Evolutionary conservation across 2,329 filamentous ascomycete species (phyloP).

Genomic region (Macrophomina tecta): DNA sequence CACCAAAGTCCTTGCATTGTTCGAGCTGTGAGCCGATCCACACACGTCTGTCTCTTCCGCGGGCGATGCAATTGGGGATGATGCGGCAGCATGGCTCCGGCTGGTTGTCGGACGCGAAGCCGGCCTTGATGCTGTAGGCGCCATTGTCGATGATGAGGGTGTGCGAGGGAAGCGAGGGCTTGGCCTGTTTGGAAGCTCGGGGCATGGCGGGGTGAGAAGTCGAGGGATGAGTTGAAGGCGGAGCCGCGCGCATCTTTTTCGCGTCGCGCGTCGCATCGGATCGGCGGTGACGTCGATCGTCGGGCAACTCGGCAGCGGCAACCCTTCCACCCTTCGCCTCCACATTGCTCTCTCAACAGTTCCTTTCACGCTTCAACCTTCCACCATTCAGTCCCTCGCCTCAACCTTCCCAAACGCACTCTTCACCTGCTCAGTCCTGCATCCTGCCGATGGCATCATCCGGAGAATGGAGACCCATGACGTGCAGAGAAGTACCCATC

Average conservation of each 20-base stretch:
- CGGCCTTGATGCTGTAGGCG: slow-evolving; percentile 88
- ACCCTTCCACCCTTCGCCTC: not conserved
- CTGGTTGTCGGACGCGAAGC: slow-evolving; percentile 59
- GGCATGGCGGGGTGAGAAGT: slow-evolving; percentile 24
- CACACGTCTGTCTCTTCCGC: slow-evolving; percentile 73
- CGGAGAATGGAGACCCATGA: no score
- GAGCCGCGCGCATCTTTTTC: slow-evolving; percentile 1
- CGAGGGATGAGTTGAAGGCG: not conserved
- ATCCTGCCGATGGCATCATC: no score
- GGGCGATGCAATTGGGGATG: slow-evolving; percentile 88
- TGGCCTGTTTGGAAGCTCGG: slow-evolving; percentile 16
- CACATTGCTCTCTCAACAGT: no score
- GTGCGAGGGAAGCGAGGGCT: slow-evolving; percentile 22
- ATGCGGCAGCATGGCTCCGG: slow-evolving; percentile 62
- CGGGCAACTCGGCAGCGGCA: not conserved
- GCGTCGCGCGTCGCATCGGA: slow-evolving; percentile 1
- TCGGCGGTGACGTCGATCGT: slow-evolving; percentile 12
- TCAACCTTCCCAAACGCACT: no score
- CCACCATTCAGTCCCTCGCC: no score
- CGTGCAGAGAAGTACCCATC: no score
- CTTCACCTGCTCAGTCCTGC: no score
- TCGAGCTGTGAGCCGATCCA: slow-evolving; percentile 82
- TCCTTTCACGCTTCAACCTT: no score
- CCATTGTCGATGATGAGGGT: slow-evolving; percentile 95
- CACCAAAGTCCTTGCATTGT: slow-evolving; percentile 85